A percentile compares a stretch with the other conserved stretches of the same genome.
These are phyloP conservation scores for Carex scoparia DNA, from an alignment of 176 grass and related monocot genomes.

Conservation along the genomic window DNA sequence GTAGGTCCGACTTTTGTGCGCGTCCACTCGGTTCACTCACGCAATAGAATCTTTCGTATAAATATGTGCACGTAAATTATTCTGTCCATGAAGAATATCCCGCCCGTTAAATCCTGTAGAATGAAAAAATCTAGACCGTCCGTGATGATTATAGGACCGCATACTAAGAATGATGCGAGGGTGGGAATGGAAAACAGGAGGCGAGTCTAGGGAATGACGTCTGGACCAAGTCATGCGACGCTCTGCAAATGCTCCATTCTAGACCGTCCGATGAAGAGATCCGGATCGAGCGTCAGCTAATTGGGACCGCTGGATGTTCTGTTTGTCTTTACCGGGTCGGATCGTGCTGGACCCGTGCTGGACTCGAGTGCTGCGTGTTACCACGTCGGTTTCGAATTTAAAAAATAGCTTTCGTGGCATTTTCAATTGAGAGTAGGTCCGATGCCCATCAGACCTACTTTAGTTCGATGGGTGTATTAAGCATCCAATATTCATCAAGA, in stretches of 20 bases:
- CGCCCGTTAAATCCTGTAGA: background rate
- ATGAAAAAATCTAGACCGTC: background rate
- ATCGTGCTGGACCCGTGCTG: background rate
- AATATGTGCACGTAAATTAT: background rate
- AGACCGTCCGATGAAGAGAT: background rate
- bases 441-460: too few relatives aligned
- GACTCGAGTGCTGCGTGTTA: background rate
- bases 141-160: background rate
- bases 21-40: background rate
- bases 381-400: slow-evolving; percentile 7
- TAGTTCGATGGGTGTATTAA: too few relatives aligned
- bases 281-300: background rate
- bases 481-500: too few relatives aligned
- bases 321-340: slow-evolving; percentile 5
- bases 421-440: too few relatives aligned
- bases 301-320: background rate
- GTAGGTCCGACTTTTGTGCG: too few relatives aligned
- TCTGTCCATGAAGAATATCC: background rate
- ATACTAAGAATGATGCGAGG: background rate
- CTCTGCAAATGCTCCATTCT: background rate
- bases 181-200: background rate
- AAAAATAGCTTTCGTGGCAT: background rate
- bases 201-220: background rate
- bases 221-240: slow-evolving; percentile 10
- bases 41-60: background rate